Conservation (phyloP, 352 stramenopile species). For the Saprolegnia diclina region DNA sequence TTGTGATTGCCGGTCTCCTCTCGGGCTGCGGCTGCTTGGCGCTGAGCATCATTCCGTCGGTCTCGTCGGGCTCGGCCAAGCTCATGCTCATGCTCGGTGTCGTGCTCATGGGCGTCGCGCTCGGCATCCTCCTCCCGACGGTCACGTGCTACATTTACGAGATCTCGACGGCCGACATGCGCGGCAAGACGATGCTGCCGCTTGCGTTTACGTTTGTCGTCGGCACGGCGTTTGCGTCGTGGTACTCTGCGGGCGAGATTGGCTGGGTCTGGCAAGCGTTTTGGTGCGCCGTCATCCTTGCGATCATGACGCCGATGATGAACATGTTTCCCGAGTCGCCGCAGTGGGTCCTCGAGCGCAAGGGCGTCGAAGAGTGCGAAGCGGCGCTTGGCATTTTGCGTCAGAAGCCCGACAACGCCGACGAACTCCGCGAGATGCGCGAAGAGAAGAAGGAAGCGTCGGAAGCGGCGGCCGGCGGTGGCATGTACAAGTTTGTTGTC, state of each 20-base stretch:
- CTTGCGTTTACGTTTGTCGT: constrained; percentile 64
- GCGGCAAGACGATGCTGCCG: constrained; percentile 68
- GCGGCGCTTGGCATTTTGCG: constrained; percentile 61
- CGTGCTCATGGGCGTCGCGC: constrained; percentile 44
- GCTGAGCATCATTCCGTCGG: constrained; percentile 21
- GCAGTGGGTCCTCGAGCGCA: constrained; percentile 78
- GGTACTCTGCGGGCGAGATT: constrained; percentile 64
- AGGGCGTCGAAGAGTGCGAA: constrained; percentile 69
- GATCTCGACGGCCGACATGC: constrained; percentile 79
- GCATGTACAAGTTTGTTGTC: constrained; percentile 59
- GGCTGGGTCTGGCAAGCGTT: constrained; percentile 85
- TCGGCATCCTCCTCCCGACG: constrained; percentile 65
- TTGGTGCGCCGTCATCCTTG: constrained; percentile 66
- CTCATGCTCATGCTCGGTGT: constrained; percentile 56
- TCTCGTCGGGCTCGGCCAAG: neutral
- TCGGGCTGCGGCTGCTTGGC: constrained; percentile 65
- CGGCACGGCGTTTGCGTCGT: constrained; percentile 53
- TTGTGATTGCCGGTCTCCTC: constrained; percentile 61
- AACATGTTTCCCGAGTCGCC: constrained; percentile 83
- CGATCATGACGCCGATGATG: constrained; percentile 68
- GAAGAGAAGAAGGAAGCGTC: constrained; percentile 65
- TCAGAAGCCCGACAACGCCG: constrained; percentile 64
- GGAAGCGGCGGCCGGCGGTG: constrained; percentile 34
- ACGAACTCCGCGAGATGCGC: constrained; percentile 72
- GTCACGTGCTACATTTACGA: constrained; percentile 83